phyloP scores from a whole-genome alignment of 2,329 filamentous ascomycete genomes.

The Fusarium redolens region DNA sequence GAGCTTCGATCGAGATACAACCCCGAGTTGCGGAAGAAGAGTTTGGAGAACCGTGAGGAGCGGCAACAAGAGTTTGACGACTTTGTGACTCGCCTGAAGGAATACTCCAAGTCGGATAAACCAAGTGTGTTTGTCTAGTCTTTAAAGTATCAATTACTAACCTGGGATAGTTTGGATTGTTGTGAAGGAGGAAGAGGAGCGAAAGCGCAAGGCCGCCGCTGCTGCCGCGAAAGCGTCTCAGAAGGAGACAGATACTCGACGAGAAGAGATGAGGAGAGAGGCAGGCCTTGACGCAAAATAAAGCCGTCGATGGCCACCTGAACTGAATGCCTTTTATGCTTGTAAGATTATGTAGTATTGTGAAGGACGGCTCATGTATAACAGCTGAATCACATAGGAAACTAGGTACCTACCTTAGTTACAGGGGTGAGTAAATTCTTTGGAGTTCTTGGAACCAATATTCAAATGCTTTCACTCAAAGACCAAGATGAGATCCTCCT shows the following conservation, averaged over 20 bases:
- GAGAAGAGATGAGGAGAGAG: slow-evolving; percentile 63
- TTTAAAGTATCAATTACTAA: slow-evolving; percentile 19
- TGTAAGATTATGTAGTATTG: slow-evolving; percentile 41
- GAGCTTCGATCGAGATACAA: slow-evolving; percentile 94
- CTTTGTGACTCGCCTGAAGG: slow-evolving; percentile 85
- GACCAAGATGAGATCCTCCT: background rate
- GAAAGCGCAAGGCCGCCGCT: slow-evolving; percentile 52
- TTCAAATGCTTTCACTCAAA: slow-evolving; percentile 15
- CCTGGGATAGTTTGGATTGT: slow-evolving; percentile 60
- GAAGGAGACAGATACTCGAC: slow-evolving; percentile 56
- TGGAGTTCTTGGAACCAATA: slow-evolving; percentile 29
- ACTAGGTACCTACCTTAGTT: slow-evolving; percentile 2
- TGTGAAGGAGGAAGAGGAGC: slow-evolving; percentile 60
- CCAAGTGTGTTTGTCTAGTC: slow-evolving; percentile 71
- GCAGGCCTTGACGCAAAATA: slow-evolving; percentile 56
- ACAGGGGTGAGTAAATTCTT: slow-evolving; percentile 6
- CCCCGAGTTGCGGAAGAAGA: slow-evolving; percentile 90
- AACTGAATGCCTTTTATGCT: slow-evolving; percentile 9
- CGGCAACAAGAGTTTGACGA: slow-evolving; percentile 88
- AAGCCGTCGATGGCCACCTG: background rate
- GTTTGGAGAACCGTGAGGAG: slow-evolving; percentile 80
- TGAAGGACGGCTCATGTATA: slow-evolving; percentile 33
- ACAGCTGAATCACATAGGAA: slow-evolving; percentile 17
- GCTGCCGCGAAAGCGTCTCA: slow-evolving; percentile 52
- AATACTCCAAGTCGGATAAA: slow-evolving; percentile 91